Conservation (phyloP, 1,139 yeast genomes). For the Taphrina pruni region DNA sequence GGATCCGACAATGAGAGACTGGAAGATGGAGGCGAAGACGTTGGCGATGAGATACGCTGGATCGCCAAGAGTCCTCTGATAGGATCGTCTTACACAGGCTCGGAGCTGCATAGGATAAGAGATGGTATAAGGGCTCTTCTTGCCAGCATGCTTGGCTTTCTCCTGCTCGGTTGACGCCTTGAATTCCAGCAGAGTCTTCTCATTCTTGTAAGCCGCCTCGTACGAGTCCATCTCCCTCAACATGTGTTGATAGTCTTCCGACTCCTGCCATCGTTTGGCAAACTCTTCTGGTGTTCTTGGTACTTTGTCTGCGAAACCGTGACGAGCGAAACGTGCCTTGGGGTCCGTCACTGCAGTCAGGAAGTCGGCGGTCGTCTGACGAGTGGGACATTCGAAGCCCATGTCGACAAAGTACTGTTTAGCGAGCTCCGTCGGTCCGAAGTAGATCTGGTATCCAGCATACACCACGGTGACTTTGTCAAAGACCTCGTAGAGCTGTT, state of each 20-base stretch:
- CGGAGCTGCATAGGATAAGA: constrained; percentile 50
- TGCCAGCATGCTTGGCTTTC: constrained; percentile 44
- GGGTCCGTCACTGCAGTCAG: constrained; percentile 72
- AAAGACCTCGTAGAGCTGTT: constrained; percentile 65
- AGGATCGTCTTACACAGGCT: constrained; percentile 62
- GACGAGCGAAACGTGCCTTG: constrained; percentile 55
- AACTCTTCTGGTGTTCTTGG: constrained; percentile 66
- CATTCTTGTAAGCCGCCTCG: constrained; percentile 47
- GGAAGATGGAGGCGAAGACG: constrained; percentile 59
- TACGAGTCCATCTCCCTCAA: constrained; percentile 57
- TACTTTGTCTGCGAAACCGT: constrained; percentile 61
- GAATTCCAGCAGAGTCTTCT: constrained; percentile 47
- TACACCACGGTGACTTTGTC: constrained; percentile 70
- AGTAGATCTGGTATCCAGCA: constrained; percentile 64
- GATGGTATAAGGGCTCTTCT: constrained; percentile 46
- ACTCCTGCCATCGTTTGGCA: constrained; percentile 61
- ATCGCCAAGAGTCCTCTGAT: constrained; percentile 64
- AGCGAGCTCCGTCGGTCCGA: constrained; percentile 63
- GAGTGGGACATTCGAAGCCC: constrained; percentile 67
- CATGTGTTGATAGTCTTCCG: constrained; percentile 58
- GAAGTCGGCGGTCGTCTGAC: constrained; percentile 70
- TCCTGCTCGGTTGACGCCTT: constrained; percentile 45
- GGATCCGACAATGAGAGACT: constrained; percentile 67
- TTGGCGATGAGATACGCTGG: constrained; percentile 60
- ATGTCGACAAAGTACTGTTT: constrained; percentile 61